Evolutionary conservation across 805 yeast species (phyloP).

Genomic region (Pichia nanzhaoensis): DNA sequence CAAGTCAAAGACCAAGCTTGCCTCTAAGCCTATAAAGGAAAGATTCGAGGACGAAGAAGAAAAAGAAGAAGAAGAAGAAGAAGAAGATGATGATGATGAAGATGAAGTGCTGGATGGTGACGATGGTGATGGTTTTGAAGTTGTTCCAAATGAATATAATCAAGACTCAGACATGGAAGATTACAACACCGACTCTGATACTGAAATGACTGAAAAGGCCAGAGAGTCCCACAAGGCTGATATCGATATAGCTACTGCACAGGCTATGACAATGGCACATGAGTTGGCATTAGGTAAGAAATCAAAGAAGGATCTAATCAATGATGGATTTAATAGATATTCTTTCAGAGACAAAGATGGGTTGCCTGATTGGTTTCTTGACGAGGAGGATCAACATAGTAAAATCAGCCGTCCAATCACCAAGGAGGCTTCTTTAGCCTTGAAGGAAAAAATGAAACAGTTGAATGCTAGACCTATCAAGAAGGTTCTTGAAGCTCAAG

Average conservation of each 20-base stretch:
- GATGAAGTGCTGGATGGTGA: slow-evolving; percentile 13
- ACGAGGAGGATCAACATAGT: slow-evolving; percentile 83
- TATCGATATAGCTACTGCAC: slow-evolving; percentile 83
- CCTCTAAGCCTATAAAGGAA: slow-evolving; percentile 9
- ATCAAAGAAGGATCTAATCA: slow-evolving; percentile 76
- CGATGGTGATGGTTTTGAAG: slow-evolving; percentile 35
- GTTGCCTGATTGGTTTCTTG: slow-evolving; percentile 94
- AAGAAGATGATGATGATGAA: too few relatives aligned
- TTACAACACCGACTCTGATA: slow-evolving; percentile 44
- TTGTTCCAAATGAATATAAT: slow-evolving; percentile 37
- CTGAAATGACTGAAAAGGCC: slow-evolving; percentile 39
- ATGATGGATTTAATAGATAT: slow-evolving; percentile 88
- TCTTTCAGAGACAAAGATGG: slow-evolving; percentile 89
- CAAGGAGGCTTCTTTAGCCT: slow-evolving; percentile 81
- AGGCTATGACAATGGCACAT: slow-evolving; percentile 97
- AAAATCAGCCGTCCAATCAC: slow-evolving; percentile 88
- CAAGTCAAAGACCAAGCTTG: slow-evolving; percentile 1
- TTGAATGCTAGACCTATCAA: slow-evolving; percentile 96
- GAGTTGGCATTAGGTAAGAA: slow-evolving; percentile 86
- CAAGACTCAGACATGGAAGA: slow-evolving; percentile 36
- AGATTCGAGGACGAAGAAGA: slow-evolving; percentile 11
- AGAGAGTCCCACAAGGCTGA: slow-evolving; percentile 48
- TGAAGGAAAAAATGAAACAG: slow-evolving; percentile 68
- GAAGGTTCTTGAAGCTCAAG: slow-evolving; percentile 97
- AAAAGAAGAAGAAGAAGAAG: slow-evolving; percentile 9